Conservation (phyloP, 495 filamentous ascomycete species). For the Lasiosphaeria hispida region DNA sequence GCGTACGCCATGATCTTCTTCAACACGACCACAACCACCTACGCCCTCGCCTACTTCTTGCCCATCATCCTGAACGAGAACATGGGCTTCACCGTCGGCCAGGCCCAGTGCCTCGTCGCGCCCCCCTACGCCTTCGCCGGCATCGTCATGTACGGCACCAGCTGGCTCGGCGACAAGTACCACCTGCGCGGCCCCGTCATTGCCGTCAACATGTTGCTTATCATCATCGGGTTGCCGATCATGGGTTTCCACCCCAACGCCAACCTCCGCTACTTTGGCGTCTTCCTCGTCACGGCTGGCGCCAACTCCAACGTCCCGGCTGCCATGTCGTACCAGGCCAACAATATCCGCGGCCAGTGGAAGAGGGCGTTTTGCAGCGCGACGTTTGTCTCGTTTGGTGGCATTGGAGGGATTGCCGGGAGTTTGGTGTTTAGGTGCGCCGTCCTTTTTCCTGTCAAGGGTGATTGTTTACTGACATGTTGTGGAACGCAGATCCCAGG, state of each 20-base stretch:
- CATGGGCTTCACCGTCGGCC: constrained; percentile 57
- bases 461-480: not conserved
- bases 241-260: constrained; percentile 50
- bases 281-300: constrained; percentile 60
- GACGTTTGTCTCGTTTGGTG: constrained; percentile 57
- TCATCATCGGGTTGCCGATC: constrained; percentile 49
- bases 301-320: constrained; percentile 61
- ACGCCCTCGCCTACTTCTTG: constrained; percentile 66
- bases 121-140: constrained; percentile 62
- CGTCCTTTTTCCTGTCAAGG: not conserved
- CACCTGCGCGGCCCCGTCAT: constrained; percentile 57
- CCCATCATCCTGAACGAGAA: constrained; percentile 59
- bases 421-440: constrained; percentile 53
- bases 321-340: constrained; percentile 62
- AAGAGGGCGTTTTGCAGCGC: constrained; percentile 61
- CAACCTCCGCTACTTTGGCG: constrained; percentile 59
- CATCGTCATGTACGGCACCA: constrained; percentile 55
- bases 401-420: constrained; percentile 60
- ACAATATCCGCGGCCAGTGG: constrained; percentile 69
- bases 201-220: constrained; percentile 50
- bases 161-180: constrained; percentile 56
- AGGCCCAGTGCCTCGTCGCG: constrained; percentile 60
- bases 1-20: constrained; percentile 59
- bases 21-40: constrained; percentile 57
- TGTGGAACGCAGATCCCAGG: constrained; percentile 22